Base-by-base conservation (phyloP, 164 flowering plant genomes). In the Protea cynaroides region DNA sequence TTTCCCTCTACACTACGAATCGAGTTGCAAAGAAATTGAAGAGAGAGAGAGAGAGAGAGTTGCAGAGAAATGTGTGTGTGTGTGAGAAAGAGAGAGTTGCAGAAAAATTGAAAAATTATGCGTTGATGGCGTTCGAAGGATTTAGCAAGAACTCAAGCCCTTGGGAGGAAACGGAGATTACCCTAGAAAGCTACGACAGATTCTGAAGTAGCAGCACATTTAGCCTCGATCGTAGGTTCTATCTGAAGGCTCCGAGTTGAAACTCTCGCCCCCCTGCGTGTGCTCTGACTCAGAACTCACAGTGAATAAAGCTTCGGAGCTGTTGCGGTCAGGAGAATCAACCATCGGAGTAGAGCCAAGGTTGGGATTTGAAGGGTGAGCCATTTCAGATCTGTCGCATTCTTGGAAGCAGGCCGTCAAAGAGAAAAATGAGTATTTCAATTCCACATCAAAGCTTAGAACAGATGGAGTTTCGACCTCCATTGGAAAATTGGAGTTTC, bases 381-480 rank as follows among this genome's bases (percentile, higher is more conserved):
- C 21, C 47, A n/a, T 37, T n/a, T 63, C 54, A 47, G 58, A 51
- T 46, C 0, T n/a, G 18, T 11, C 36, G 61, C 58, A 54, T 56
- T 65, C 19, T 29, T 54, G 61, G 56, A 61, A 43, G 8, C 3
- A 22, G 34, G 40, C 18, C 19, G 7, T 37, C 0, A 19, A 23
- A 54, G 44, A 4, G 8, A 53, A 29, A 61, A 17, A 47, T 8
- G 58, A 22, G 44, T 38, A 23, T 18, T 52, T 67, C 1, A 37
- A 53, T 21, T 38, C 59, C 22, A 40, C 12, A 52, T 14, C n/a
- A 24, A 25, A 49, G 34, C 34, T 51, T 8, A 23, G 25, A 44
- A 25, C 8, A 56, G 61, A 4, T 44, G 47, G 61, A 14, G 56
- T 12, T 58, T 66, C 62, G 3, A 59, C 57, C 69, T 51, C 58